phyloP scores from a whole-genome alignment of 345 rosid genomes.

The Moricandia moricandioides region DNA sequence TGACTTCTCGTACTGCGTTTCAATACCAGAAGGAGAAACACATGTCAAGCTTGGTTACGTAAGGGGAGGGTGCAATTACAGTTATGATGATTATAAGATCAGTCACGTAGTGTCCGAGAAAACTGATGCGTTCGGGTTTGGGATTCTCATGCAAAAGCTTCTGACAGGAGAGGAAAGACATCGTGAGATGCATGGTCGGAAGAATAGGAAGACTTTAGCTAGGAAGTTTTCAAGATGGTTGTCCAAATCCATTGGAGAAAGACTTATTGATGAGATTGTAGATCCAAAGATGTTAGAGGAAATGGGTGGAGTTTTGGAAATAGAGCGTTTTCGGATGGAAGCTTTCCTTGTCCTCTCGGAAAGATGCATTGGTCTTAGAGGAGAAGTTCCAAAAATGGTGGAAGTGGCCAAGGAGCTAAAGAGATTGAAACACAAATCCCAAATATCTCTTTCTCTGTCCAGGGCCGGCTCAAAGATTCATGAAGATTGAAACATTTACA shows the following conservation, averaged over 20 bases:
- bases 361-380: constrained; percentile 17
- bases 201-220: neutral
- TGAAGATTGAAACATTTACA: too few relatives aligned
- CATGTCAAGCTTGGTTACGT: neutral
- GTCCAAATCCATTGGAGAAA: neutral
- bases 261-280: neutral
- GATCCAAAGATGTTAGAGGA: neutral
- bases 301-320: neutral
- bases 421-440: too few relatives aligned
- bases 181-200: neutral
- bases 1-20: neutral
- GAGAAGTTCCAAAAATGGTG: neutral
- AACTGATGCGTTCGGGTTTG: constrained; percentile 1
- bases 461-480: too few relatives aligned
- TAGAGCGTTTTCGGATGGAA: neutral
- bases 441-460: too few relatives aligned
- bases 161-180: neutral
- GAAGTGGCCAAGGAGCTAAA: constrained; percentile 1
- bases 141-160: constrained; percentile 9
- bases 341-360: neutral
- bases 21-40: constrained; percentile 1
- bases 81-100: neutral
- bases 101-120: neutral
- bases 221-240: neutral
- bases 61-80: neutral